Evolutionary conservation across 2,329 filamentous ascomycete genomes (phyloP), one percentile per base, ranked within the genome.

Genomic region (Scortechinia acanthostroma): DNA sequence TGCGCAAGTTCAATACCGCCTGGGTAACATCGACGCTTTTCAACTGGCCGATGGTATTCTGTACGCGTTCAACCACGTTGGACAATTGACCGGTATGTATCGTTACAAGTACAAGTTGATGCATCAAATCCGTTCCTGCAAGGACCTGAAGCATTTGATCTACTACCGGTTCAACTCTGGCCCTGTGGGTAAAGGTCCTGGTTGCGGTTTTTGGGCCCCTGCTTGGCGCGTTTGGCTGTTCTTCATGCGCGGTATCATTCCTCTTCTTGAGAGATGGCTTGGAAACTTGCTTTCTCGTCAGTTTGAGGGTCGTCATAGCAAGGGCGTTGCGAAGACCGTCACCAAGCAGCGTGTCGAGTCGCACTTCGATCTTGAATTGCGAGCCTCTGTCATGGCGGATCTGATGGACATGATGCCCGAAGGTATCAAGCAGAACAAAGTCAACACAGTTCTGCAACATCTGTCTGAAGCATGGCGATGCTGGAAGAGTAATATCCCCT

Each of bases 341-440:
- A 98, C 93, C 3, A 98, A 98, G 69, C 93, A 98, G 68, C 88
- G 93, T 68, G 93, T 98, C 4, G 93, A 98, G 60, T 97, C 93
- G 20, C 94, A 98, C 61, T 98, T 96, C 58, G 93, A 98, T 66
- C 75, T 98, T 46, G 93, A 98, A 66, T 81, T 98, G 43, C 88
- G 93, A 57, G 94, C 94, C 15, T 96, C 93, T 0, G 93, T 98
- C 52, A 98, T 98, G 91, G 90, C 91, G 40, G 93, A 98, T 66
- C 73, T 98, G 43, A 96, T 96, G 87, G 93, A 98, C 58, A 98
- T 98, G 94, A 98, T 98, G 93, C 93, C 93, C 0, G 94, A 98
- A 62, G 93, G 93, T 53, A 97, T 98, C 70, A 96, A 96, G 65
- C 93, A 98, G 62, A 98, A 93, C 71, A 98, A 98, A 69, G 90